Conservation (phyloP, 2,329 filamentous ascomycete genomes). For the Aspergillus amoenus region DNA sequence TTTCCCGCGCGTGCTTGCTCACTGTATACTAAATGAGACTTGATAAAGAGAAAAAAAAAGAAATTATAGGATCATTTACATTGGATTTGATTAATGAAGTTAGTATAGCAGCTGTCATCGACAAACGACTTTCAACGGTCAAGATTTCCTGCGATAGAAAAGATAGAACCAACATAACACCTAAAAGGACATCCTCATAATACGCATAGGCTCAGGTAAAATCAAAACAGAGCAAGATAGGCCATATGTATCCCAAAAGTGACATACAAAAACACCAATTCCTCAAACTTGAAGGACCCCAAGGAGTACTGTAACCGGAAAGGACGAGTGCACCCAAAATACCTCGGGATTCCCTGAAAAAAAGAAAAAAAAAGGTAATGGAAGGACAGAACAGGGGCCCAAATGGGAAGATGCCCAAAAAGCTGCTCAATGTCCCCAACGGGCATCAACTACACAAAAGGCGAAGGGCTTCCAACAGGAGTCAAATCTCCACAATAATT, state of each 20-base stretch:
- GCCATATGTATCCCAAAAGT: neutral
- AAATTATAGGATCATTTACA: neutral
- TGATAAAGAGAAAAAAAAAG: neutral
- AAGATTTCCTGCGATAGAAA: neutral
- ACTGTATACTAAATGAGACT: neutral
- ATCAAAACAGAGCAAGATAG: neutral
- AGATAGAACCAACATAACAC: slow-evolving; percentile 1
- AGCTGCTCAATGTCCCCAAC: neutral
- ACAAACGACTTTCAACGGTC: neutral
- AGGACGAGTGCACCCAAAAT: neutral
- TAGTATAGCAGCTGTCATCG: neutral
- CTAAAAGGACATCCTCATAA: neutral
- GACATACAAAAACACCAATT: neutral
- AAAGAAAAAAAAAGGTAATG: neutral
- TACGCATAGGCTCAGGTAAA: neutral
- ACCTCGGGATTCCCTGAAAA: neutral
- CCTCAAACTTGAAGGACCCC: too few species aligned
- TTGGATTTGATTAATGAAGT: slow-evolving; percentile 1
- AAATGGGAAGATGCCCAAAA: neutral
- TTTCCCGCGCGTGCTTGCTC: neutral
- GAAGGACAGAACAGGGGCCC: neutral
- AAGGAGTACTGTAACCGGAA: neutral
- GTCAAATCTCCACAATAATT: neutral
- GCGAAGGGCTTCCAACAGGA: neutral
- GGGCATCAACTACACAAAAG: neutral